phyloP scores from a whole-genome alignment of 2,329 filamentous ascomycete genomes.

The Tolypocladium nubicola region DNA sequence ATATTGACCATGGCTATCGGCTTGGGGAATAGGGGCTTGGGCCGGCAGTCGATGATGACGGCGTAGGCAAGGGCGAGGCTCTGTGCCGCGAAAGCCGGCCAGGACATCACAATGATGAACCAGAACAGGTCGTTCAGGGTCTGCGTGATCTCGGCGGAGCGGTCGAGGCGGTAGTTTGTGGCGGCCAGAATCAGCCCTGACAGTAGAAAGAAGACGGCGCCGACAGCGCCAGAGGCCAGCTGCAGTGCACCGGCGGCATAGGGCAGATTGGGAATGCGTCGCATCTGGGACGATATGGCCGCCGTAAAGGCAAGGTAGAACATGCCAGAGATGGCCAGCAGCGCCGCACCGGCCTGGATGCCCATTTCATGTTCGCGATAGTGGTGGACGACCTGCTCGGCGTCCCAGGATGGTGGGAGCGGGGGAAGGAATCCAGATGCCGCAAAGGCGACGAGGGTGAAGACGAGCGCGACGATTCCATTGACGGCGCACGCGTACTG shows the following conservation, averaged over 20 bases:
- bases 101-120: constrained; percentile 5
- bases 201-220: background rate
- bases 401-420: background rate
- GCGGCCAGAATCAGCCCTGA: constrained; percentile 2
- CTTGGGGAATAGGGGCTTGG: constrained; percentile 8
- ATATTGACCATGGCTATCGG: constrained; percentile 6
- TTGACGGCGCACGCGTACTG: background rate
- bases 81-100: constrained; percentile 7
- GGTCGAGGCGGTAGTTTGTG: constrained; percentile 6
- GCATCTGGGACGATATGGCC: constrained; percentile 2
- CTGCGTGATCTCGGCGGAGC: constrained; percentile 7
- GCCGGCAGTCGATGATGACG: constrained; percentile 5
- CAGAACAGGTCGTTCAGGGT: constrained; percentile 8
- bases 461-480: background rate
- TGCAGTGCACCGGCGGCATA: background rate
- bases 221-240: background rate
- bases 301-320: background rate
- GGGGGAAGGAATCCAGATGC: constrained; percentile 1
- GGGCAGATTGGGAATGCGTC: constrained; percentile 1
- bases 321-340: background rate
- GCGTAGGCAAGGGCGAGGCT: constrained; percentile 7
- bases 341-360: constrained; percentile 1
- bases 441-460: background rate
- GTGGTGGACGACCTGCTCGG: constrained; percentile 2
- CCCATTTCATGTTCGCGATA: constrained; percentile 2